Conservation (phyloP, 2,329 filamentous ascomycete species). For the Thielaviopsis punctulata region DNA sequence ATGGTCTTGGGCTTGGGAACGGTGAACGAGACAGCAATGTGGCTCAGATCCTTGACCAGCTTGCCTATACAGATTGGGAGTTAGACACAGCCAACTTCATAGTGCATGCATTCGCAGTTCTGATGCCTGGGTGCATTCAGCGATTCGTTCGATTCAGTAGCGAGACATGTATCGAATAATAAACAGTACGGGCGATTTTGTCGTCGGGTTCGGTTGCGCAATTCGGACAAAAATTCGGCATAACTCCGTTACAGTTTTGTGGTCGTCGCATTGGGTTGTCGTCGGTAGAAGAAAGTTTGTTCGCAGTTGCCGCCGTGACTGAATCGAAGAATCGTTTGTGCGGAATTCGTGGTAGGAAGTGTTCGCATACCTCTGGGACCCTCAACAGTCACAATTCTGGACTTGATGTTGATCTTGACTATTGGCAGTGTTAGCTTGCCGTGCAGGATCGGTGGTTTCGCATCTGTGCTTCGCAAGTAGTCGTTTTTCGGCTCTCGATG, state of each 20-base stretch:
- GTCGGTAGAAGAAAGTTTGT: neutral
- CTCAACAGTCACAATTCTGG: conserved; percentile 89
- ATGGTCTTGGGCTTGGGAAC: conserved; percentile 72
- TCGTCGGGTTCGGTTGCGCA: neutral
- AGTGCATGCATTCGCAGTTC: neutral
- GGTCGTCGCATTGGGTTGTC: neutral
- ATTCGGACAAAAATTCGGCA: neutral
- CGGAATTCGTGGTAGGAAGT: conserved; percentile 2
- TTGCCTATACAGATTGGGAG: conserved; percentile 43
- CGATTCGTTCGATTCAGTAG: neutral
- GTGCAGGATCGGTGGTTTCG: neutral
- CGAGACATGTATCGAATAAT: neutral
- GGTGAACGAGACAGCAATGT: conserved; percentile 91
- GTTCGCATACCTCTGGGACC: conserved; percentile 64
- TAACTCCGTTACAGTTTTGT: neutral
- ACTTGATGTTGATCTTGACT: conserved; percentile 99
- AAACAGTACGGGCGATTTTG: no score
- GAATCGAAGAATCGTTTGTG: neutral
- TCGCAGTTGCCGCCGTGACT: neutral
- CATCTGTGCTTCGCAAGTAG: neutral
- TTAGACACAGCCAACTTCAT: conserved; percentile 3
- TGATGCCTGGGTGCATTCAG: neutral
- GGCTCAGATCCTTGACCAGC: conserved; percentile 90
- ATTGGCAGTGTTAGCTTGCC: conserved; percentile 16
- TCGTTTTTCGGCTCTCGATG: conserved; percentile 4